Conservation (phyloP, 768 basidiomycete genomes). For the Gautieria morchelliformis region DNA sequence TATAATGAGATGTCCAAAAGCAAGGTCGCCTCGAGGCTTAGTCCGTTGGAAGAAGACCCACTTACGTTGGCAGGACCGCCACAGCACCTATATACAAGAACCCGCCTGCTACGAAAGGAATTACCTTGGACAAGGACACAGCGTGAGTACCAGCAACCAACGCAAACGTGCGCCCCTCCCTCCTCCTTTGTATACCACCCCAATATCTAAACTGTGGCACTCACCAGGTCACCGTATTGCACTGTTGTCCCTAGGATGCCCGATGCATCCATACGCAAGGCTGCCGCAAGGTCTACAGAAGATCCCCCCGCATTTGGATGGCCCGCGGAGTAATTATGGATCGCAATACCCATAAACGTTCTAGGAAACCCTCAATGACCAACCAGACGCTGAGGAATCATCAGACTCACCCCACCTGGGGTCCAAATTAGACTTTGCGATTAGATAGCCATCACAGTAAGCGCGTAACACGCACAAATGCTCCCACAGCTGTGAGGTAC, state of each 20-base stretch:
- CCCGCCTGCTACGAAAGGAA: slow-evolving; percentile 83
- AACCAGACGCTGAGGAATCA: background rate
- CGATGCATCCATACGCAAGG: slow-evolving; percentile 61
- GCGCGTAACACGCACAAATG: slow-evolving; percentile 58
- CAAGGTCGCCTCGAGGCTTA: background rate
- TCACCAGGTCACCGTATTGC: slow-evolving; percentile 69
- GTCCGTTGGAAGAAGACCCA: slow-evolving; percentile 12
- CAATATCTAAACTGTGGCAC: slow-evolving; percentile 14
- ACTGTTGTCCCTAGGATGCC: slow-evolving; percentile 82
- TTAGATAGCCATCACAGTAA: slow-evolving; percentile 10
- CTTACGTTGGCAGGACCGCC: slow-evolving; percentile 83
- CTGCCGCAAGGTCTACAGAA: slow-evolving; percentile 60
- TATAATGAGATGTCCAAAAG: background rate
- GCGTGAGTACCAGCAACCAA: background rate
- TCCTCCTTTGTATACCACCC: no score
- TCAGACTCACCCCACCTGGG: slow-evolving; percentile 25
- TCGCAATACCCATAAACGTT: slow-evolving; percentile 82
- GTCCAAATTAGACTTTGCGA: background rate
- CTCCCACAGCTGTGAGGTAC: slow-evolving; percentile 84
- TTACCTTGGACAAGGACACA: slow-evolving; percentile 42
- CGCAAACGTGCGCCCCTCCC: background rate
- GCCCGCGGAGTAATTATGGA: slow-evolving; percentile 60
- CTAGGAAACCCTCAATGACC: slow-evolving; percentile 27
- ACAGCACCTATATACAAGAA: slow-evolving; percentile 93
- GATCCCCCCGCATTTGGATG: slow-evolving; percentile 24